phyloP scores from a whole-genome alignment of 306 rosid species.

The Calophaca sinica region DNA sequence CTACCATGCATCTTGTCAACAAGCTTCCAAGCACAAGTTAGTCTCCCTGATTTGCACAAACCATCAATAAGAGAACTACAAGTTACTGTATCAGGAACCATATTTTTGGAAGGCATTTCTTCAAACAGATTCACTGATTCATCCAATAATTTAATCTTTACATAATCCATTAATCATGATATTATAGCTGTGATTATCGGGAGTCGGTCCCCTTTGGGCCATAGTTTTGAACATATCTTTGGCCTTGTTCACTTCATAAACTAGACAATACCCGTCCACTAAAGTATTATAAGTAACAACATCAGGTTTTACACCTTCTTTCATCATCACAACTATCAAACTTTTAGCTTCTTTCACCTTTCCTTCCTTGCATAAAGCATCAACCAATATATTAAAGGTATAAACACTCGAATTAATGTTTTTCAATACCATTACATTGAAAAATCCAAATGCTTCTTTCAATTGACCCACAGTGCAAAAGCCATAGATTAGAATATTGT shows the following conservation, averaged over 20 bases:
- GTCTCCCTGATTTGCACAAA: neutral
- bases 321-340: slow-evolving; percentile 5
- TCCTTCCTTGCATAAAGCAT: neutral
- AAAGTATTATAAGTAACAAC: slow-evolving; percentile 12
- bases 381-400: slow-evolving; percentile 2
- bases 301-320: neutral
- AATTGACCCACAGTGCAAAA: neutral
- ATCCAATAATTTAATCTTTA: neutral
- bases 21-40: neutral
- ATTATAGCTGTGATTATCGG: neutral
- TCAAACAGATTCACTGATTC: neutral
- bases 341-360: neutral
- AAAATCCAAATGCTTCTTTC: neutral
- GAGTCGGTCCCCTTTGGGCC: neutral
- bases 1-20: neutral
- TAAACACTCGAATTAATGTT: neutral
- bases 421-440: neutral
- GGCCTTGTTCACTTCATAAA: neutral
- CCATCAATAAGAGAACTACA: neutral
- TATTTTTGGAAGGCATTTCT: neutral
- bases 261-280: slow-evolving; percentile 23
- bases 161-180: slow-evolving; percentile 15
- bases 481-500: neutral
- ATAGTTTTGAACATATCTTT: neutral
- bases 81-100: neutral